These are phyloP conservation scores for Suillus occidentalis DNA, from an alignment of 768 basidiomycete genomes.

Conservation along the genomic window DNA sequence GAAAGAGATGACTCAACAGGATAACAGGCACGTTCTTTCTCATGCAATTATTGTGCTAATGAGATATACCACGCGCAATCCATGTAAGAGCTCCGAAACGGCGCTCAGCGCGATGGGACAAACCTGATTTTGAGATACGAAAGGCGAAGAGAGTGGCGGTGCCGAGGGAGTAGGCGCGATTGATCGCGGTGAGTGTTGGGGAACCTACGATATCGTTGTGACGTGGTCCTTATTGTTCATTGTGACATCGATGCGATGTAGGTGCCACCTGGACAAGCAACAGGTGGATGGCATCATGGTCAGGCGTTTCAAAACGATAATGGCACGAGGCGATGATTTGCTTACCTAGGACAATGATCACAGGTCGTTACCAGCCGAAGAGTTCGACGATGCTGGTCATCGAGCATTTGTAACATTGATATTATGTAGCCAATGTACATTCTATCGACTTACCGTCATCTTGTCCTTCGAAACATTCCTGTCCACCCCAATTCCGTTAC, in stretches of 20 bases:
- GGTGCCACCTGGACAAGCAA: slow-evolving; percentile 25
- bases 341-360: slow-evolving; percentile 11
- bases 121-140: slow-evolving; percentile 23
- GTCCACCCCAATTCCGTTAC: too few species aligned
- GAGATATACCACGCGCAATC: slow-evolving; percentile 18
- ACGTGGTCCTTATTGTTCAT: slow-evolving; percentile 5
- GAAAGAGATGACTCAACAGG: background rate
- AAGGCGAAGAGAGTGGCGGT: slow-evolving; percentile 24
- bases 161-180: slow-evolving; percentile 18
- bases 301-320: slow-evolving; percentile 22
- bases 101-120: slow-evolving; percentile 6
- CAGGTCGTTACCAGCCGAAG: background rate
- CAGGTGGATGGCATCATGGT: background rate
- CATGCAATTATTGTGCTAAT: background rate
- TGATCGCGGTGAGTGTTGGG: slow-evolving; percentile 20
- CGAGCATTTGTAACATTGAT: too few species aligned
- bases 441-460: too few species aligned
- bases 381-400: too few species aligned
- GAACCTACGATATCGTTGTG: background rate
- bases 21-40: background rate
- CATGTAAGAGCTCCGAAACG: slow-evolving; percentile 15
- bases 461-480: too few species aligned
- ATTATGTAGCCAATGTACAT: too few species aligned
- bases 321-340: slow-evolving; percentile 3
- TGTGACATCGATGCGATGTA: slow-evolving; percentile 12